Evolutionary conservation across 768 basidiomycete genomes (phyloP), one percentile per base, ranked within the genome.

Genomic region (Cyclocybe cylindracea): DNA sequence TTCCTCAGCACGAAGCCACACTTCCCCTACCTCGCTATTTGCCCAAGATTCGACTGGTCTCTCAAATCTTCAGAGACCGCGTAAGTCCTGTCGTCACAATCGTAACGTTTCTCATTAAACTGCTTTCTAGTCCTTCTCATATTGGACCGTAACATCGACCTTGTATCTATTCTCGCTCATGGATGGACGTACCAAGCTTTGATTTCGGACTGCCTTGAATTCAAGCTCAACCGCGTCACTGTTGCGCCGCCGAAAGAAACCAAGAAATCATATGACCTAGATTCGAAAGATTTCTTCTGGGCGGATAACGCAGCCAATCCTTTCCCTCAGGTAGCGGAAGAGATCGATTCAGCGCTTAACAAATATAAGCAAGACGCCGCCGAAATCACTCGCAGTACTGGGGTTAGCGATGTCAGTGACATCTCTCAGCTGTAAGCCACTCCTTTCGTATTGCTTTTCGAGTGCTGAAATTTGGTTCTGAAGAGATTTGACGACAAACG

Each of bases 161-260:
- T 99, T 10, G 89, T 94, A 2, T 89, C 97, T 7, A 91, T 95
- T 77, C 66, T 99, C 14, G 89, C 91, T 1, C 97, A 99, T 63
- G 95, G 95, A 2, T 99, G 97, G 97, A 98, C 97, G 36, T 99
- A 99, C 62, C 97, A 99, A 71, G 94, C 97, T 0, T 83, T 99
- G 29, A 90, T 98, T 1, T 97, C 96, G 19, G 97, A 99, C 66
- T 98, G 97, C 59, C 83, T 99, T 34, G 90, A 96, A 51, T 95
- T 99, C 78, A 95, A 91, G 68, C 81, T 99, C 13, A 98, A 98
- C 68, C 86, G 96, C 6, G 94, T 99, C 5, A 85, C 91, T 1
- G 87, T 99, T 32, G 78, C 84, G 1, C 80, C 81, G 46, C 79
- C 87, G 48, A 79, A 80, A 56, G 65, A 70, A 56, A 83, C 87